Percentiles rank a stretch among this genome's conserved stretches.
phyloP scores from a whole-genome alignment of 805 yeast species.

The Lipomyces orientalis region DNA sequence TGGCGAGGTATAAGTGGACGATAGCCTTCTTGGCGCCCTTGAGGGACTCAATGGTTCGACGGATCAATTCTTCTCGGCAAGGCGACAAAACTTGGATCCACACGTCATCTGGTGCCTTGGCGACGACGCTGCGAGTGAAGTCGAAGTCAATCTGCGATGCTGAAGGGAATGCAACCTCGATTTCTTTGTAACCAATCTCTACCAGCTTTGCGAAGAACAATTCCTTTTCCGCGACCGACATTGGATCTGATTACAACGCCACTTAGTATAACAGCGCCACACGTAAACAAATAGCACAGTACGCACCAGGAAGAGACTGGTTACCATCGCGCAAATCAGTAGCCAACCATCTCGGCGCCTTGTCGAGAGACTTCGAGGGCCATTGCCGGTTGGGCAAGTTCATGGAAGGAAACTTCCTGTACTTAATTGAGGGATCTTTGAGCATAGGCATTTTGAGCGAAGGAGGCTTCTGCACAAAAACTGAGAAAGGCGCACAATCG shows the following conservation, averaged over 20 bases:
- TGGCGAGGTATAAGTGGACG: constrained; percentile 76
- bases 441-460: constrained; percentile 42
- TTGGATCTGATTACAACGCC: constrained; percentile 54
- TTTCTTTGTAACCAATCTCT: constrained; percentile 79
- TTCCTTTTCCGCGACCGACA: constrained; percentile 80
- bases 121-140: constrained; percentile 76
- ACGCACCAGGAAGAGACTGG: constrained; percentile 70
- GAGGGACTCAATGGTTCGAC: constrained; percentile 72
- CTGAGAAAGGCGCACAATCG: neutral
- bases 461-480: neutral
- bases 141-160: constrained; percentile 83
- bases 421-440: constrained; percentile 67
- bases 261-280: neutral
- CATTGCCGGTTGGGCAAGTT: constrained; percentile 68
- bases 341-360: constrained; percentile 81
- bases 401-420: constrained; percentile 60
- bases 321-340: constrained; percentile 86
- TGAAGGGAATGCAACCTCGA: constrained; percentile 81
- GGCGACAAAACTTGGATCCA: constrained; percentile 77
- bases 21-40: constrained; percentile 78
- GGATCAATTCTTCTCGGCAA: constrained; percentile 74
- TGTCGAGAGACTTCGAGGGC: constrained; percentile 64
- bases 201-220: constrained; percentile 70
- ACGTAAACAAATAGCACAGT: neutral
- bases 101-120: constrained; percentile 76